Base-by-base conservation (phyloP, 2,329 filamentous ascomycete genomes). In the Cladosporium halotolerans region DNA sequence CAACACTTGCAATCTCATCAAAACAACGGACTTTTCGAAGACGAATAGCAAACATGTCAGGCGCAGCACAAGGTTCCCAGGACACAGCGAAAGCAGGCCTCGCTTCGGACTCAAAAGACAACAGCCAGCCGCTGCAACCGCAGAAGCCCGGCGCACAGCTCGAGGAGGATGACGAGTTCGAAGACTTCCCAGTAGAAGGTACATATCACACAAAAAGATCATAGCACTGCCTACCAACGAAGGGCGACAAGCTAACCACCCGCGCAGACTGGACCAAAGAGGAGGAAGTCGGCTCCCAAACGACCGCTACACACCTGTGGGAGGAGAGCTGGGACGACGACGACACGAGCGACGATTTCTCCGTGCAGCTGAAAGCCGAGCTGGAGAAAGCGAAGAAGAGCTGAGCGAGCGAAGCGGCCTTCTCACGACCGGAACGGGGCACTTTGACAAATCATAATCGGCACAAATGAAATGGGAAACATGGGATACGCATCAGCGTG, bases 291-390 rank as follows among this genome's bases (percentile, higher is more conserved):
- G 79, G 80, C 65, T 83, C 82, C 76, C 85, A 84, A 66, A 82
- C 60, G n/a, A 60, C 55, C 8, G 68, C 60, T 53, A 68, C 84
- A 70, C 91, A 97, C 75, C 78, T 99, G 52, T 99, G 93, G 93
- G 93, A 99, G 74, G 93, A 99, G 79, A 96, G 90, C 79, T 99
- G 93, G 93, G 93, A 99, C 68, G 93, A 99, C 67, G 92, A 97
- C 70, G 93, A 97, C 73, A 93, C 89, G 61, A 93, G 81, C 65
- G 93, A 99, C 69, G 93, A 99, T 67, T 99, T 99, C 71, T 93
- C 90, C 10, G 82, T 88, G 66, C 92, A 97, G 77, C 76, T 99
- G 67, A 95, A 89, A 75, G 88, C 96, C 73, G 92, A 97, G 72
- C 76, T 96, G 60, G 95, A 95, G 80, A 96, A 96, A 76, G 88